Evolutionary conservation across 1,139 yeast genomes (phyloP).

Genomic region (Hemisphaericaspora lyxosophila): DNA sequence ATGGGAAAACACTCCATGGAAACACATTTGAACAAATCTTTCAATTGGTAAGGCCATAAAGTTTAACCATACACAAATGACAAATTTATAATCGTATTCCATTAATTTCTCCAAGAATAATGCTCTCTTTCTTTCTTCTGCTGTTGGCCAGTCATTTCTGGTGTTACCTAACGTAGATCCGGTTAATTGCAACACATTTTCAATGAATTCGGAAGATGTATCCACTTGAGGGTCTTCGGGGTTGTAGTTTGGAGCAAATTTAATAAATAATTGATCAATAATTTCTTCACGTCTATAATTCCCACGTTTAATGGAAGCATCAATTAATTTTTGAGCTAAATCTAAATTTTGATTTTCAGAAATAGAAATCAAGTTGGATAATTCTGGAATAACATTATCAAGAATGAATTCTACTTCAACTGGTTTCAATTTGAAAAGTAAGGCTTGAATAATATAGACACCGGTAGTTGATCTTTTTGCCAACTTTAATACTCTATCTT

Average conservation of each 20-base stretch:
- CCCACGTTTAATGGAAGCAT: constrained; percentile 60
- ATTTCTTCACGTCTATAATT: constrained; percentile 68
- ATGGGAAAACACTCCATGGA: constrained; percentile 87
- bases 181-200: constrained; percentile 62
- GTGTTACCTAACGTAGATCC: constrained; percentile 79
- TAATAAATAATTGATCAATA: constrained; percentile 56
- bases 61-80: constrained; percentile 59
- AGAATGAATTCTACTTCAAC: constrained; percentile 62
- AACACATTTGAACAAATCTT: constrained; percentile 67
- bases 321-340: constrained; percentile 65
- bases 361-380: constrained; percentile 57
- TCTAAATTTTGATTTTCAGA: constrained; percentile 60
- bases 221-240: constrained; percentile 34
- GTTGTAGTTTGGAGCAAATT: constrained; percentile 54
- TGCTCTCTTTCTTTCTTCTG: constrained; percentile 82
- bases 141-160: constrained; percentile 87
- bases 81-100: constrained; percentile 61
- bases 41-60: constrained; percentile 59
- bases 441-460: constrained; percentile 73
- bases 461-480: constrained; percentile 82
- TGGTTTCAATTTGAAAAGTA: constrained; percentile 59
- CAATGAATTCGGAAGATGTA: constrained; percentile 53
- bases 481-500: constrained; percentile 66
- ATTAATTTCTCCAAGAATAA: constrained; percentile 70
- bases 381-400: constrained; percentile 67